Evolutionary conservation across 306 rosid species (phyloP), one percentile per base, ranked within the genome.

Genomic region (Cicer chorassanicum): DNA sequence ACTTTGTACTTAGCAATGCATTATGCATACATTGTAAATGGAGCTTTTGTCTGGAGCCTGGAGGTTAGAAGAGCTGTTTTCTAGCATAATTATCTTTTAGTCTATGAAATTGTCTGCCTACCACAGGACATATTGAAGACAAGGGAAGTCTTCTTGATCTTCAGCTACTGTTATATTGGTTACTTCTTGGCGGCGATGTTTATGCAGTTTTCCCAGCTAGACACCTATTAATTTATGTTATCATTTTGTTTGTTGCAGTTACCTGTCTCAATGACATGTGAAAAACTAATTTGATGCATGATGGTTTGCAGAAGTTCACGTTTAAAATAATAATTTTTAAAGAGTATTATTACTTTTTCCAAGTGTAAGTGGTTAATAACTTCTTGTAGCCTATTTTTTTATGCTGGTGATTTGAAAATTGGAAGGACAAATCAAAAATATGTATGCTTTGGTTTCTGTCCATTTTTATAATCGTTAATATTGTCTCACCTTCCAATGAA

Each of bases 161-260:
- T 59, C 43, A 64, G 14, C 51, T 12, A 57, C 45, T 74, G 56
- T 68, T 59, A 74, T 57, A 19, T 65, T 45, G 48, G 34, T 66
- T 44, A 42, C 46, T 43, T 59, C 7, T 68, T 73, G 80, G 59
- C 14, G 66, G 65, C 70, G 15, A 51, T 84, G 84, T 80, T 68
- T 53, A 21, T 71, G 79, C 65, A 76, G 29, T 80, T 80, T 77
- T 70, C 56, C 77, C 74, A 72, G 59, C 80, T 80, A 66, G 70
- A 44, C 43, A 29, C 57, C 45, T 39, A 24, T 78, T 44, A 18
- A 53, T 51, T 43, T 75, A 56, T 68, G 42, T 66, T 18, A 43
- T 44, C 75, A 38, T 79, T 72, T 49, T 56, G 59, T 75, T 42
- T 42, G 43, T 49, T 75, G 68, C 48, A 74, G 45, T 60, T 75